Evolutionary conservation across 352 stramenopile species (phyloP).

Genomic region (Globisporangium radiosum): DNA sequence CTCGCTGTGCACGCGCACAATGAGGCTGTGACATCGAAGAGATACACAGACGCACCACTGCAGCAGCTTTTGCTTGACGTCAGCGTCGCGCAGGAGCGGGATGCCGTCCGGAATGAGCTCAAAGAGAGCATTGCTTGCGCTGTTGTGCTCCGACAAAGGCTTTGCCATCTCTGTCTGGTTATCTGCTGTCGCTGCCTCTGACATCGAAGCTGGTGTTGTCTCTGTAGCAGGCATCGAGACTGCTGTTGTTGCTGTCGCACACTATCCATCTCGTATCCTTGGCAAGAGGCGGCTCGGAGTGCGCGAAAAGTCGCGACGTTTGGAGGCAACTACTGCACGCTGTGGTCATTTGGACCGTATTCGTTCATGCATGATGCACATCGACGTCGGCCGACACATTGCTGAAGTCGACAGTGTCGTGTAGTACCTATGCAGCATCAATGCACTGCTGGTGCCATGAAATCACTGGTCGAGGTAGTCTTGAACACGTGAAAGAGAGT

Average conservation of each 20-base stretch:
- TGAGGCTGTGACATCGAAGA: no score
- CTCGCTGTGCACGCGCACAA: no score
- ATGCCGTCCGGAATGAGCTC: conserved; percentile 43
- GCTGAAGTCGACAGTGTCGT: no score
- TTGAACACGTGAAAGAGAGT: no score
- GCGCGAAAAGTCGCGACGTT: neutral
- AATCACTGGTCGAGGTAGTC: no score
- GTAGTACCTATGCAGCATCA: no score
- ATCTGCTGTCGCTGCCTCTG: neutral
- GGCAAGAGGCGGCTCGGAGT: no score
- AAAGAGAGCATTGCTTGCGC: conserved; percentile 15
- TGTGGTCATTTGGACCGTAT: no score
- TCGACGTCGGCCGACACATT: no score
- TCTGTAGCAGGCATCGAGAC: neutral
- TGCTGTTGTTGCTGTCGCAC: neutral
- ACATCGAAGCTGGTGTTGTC: no score
- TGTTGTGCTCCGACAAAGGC: neutral
- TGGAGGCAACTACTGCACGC: neutral
- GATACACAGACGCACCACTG: conserved; percentile 35
- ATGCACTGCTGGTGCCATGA: no score
- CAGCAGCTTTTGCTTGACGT: conserved; percentile 67
- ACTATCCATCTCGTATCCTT: neutral
- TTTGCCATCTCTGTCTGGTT: neutral
- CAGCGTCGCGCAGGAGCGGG: conserved; percentile 30
- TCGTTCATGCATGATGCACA: no score